Evolutionary conservation across 179 eudicot genomes (phyloP), one percentile per base, ranked within the genome.

Genomic region (Camellia oleifera): DNA sequence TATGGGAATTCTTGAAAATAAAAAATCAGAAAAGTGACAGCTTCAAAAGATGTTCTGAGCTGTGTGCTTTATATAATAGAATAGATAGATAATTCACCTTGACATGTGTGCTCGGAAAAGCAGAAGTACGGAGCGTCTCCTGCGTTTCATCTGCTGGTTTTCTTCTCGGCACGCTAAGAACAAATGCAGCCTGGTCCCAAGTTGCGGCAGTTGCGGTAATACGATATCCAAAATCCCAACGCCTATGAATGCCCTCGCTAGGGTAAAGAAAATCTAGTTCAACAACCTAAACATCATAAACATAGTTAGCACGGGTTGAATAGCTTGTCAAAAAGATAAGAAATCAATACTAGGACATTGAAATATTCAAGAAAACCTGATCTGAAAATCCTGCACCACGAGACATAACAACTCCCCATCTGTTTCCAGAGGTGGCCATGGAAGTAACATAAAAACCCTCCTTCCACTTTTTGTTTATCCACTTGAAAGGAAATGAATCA

Each of bases 391-490:
- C 97, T 17, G 98, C 90, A 56, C 93, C 92, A 52, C 99, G 96
- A 72, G 99, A 96, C 98, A 96, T 94, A 23, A 94, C 92, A 78
- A 96, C 87, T 68, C 91, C 98, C 99, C 99, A 96, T 83, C 91
- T 86, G 78, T 80, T 89, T 54, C 98, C 99, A 0, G 98, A 88
- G 10, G 99, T 97, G 68, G 98, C 98, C 98, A 94, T 97, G 82
- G 97, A 91, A 60, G 99, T 97, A 61, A 97, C 98, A 80, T 82
- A 85, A 77, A 97, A 97, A 50, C 97, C 97, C 82, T 97, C 99
- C 53, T 86, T 92, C 99, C 99, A 97, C 83, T 97, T 97, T 86
- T 94, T 97, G 83, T 91, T 92, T 66, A 97, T 97, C 99, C 99
- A 97, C 86, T 94, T 97, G 69, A 86, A 97, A 7, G 99, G 99